Evolutionary conservation across 1,139 yeast genomes (phyloP).

Genomic region (Zygoascus meyerae): DNA sequence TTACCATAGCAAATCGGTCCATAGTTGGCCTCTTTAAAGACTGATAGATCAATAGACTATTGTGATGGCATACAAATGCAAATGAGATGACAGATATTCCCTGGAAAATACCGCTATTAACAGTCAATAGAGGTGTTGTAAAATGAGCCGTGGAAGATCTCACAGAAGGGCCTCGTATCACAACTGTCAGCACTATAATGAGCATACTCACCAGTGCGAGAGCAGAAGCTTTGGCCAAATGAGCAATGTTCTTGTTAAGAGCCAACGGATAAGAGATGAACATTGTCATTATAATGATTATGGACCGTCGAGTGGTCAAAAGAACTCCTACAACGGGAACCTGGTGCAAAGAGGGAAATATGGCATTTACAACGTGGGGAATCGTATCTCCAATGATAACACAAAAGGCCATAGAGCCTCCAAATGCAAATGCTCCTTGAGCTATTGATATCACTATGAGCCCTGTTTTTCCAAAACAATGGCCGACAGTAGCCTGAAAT

Average conservation of each 20-base stretch:
- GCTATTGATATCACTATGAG: conserved; percentile 61
- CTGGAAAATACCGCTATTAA: conserved; percentile 68
- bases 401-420: conserved; percentile 91
- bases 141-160: conserved; percentile 39
- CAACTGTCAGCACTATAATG: conserved; percentile 66
- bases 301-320: conserved; percentile 56
- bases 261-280: conserved; percentile 81
- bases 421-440: conserved; percentile 86
- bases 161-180: conserved; percentile 64
- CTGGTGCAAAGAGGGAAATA: conserved; percentile 48
- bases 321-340: conserved; percentile 45
- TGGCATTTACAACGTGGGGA: conserved; percentile 75
- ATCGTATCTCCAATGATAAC: conserved; percentile 93
- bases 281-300: conserved; percentile 63
- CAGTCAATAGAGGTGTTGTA: conserved; percentile 44
- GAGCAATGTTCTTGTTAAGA: conserved; percentile 72
- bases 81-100: conserved; percentile 89
- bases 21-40: conserved; percentile 72
- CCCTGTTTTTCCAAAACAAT: conserved; percentile 74
- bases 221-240: conserved; percentile 82
- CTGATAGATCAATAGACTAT: conserved; percentile 81
- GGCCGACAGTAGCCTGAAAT: conserved; percentile 79
- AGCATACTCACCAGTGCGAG: conserved; percentile 82
- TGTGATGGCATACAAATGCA: conserved; percentile 93
- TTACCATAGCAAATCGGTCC: conserved; percentile 64